Base-by-base conservation (phyloP, 2,329 filamentous ascomycete species). In the Pseudocercospora fuligena region DNA sequence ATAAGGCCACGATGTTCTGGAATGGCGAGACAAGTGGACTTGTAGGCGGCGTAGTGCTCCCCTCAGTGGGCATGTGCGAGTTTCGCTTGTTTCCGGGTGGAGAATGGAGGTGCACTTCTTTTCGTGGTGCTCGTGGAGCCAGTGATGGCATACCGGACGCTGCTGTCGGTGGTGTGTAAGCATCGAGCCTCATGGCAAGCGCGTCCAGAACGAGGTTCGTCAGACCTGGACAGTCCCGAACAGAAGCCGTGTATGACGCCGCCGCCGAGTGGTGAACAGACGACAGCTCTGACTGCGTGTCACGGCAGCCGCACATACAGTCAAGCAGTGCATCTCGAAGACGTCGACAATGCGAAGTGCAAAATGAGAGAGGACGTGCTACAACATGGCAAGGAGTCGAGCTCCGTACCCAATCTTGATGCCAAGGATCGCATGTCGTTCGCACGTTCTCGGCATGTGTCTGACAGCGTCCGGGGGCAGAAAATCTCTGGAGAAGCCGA, bases 1-100 rank as follows among this genome's bases (percentile, higher is more conserved):
- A 60, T 5, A 65, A 31, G 21, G 66, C 66, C 7, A 62, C 53
- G 7, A 61, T 66, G 51, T 58, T 61, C 36, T 66, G 49, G 51
- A 66, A 61, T 36, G 64, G 49, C 36, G 59, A 66, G 36, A 58
- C 51, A 11, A 57, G 36, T 27, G 63, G 63, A 8, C 23, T 60
- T 27, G 56, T 49, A 8, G 60, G 31, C 7, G 46, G 47, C 47
- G 56, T 65, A n/a, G 47, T 29, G 23, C 31, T 65, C 33, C 54
- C 63, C 21, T 56, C 43, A 56, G 43, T 65, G 23, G 60, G 60
- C 12, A 62, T 64, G 43, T 47, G 63, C 36, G 63, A 68, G 43
- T 68, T 63, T 29, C 54, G 46, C 16, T 31, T 63, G 33, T 68
- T 65, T 46, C 25, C 49, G 6, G 49, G 49, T 14, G 59, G 60